Evolutionary conservation across 148 eudicot genomes (phyloP).

Genomic region (Chenopodium quinoa): DNA sequence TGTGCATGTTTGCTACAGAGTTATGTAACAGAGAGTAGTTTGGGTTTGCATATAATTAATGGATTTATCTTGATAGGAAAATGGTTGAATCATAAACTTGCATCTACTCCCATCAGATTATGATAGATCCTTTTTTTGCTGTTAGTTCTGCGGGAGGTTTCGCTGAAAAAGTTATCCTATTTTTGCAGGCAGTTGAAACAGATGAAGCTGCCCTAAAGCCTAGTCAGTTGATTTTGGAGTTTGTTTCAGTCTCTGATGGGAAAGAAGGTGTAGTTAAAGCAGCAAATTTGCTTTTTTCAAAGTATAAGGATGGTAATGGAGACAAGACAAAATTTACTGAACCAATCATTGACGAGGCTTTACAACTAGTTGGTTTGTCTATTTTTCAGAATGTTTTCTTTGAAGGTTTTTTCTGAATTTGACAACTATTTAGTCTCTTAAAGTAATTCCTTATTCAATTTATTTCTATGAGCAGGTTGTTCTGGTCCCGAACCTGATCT

Average conservation of each 20-base stretch:
- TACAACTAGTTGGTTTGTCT: constrained; percentile 57
- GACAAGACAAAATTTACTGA: constrained; percentile 63
- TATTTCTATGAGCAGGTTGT: constrained; percentile 41
- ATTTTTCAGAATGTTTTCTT: not conserved
- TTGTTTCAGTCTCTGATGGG: constrained; percentile 65
- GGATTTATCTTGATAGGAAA: not conserved
- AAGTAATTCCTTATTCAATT: not conserved
- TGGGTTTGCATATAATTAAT: not conserved
- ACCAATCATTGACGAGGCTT: constrained; percentile 60
- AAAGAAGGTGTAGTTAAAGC: constrained; percentile 82
- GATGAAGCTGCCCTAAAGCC: constrained; percentile 29
- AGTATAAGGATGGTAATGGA: constrained; percentile 37
- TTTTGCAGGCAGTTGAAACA: constrained; percentile 46
- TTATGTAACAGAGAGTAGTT: not conserved
- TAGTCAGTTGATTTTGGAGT: constrained; percentile 49
- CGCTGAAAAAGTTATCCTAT: not conserved
- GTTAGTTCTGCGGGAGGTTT: constrained; percentile 2
- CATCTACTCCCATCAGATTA: not conserved
- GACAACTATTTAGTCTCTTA: not conserved
- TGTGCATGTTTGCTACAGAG: not conserved
- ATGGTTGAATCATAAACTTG: not conserved
- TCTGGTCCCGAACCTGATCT: constrained; percentile 77
- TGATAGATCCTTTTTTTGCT: not conserved
- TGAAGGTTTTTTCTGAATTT: not conserved
- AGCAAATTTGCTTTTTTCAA: constrained; percentile 59